Evolutionary conservation across 164 flowering plant species (phyloP).

Genomic region (Platanus orientalis): DNA sequence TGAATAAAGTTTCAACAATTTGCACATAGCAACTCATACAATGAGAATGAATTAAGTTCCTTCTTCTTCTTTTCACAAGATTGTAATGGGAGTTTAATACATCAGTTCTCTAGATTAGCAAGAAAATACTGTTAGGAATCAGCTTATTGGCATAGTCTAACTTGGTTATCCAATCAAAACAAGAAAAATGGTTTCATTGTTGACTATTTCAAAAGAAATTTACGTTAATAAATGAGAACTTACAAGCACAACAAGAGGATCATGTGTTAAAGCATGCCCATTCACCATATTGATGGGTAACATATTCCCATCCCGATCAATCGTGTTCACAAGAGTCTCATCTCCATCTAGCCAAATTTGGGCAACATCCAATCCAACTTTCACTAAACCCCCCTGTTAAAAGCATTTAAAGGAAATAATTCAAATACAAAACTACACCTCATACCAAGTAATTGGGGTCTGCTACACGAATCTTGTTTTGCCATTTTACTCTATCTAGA

Average conservation of each 20-base stretch:
- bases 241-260: conserved; percentile 96
- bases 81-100: not conserved
- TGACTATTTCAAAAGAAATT: not conserved
- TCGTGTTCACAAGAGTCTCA: conserved; percentile 91
- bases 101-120: not conserved
- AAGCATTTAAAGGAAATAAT: not conserved
- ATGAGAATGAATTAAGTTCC: conserved; percentile 1
- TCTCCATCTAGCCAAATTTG: conserved; percentile 98
- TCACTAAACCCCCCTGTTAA: conserved; percentile 85
- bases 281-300: conserved; percentile 68
- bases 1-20: no score
- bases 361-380: conserved; percentile 94
- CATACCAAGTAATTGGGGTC: no score
- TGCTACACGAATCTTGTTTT: no score
- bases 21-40: no score
- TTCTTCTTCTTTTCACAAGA: not conserved
- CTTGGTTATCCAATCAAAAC: not conserved
- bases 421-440: no score
- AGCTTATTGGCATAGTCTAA: not conserved
- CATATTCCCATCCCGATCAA: conserved; percentile 82
- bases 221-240: conserved; percentile 23
- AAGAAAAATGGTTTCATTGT: not conserved
- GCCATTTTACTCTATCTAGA: no score
- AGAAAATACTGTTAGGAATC: not conserved
- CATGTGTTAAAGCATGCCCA: conserved; percentile 92